Evolutionary conservation across 768 basidiomycete species (phyloP), one percentile per base, ranked within the genome.

Genomic region (Brasilioporus rufonigricans): DNA sequence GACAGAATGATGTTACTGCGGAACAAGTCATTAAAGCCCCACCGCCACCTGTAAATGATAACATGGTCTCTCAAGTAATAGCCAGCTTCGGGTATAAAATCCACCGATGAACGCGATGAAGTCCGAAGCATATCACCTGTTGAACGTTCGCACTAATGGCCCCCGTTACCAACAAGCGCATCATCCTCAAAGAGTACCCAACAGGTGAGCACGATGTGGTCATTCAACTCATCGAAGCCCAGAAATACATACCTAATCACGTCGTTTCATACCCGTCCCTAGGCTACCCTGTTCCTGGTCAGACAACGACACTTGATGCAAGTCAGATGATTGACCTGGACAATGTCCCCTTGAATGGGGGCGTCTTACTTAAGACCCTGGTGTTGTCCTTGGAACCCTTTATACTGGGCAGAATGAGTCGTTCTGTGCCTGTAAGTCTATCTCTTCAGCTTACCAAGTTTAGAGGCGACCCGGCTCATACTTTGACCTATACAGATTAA

Each of bases 321-420:
- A 74, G 68, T 0, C 62, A 75, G 50, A 76, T 69, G 1, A 83
- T 85, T 60, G 83, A 85, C 58, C 60, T 77, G 19, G 78, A 81
- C 18, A 75, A 61, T 27, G 74, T 74, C 1, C 64, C 74, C 2
- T 63, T 82, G 39, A 65, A 80, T 19, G 78, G 79, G 0, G 78
- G 79, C 0, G 61, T 81, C 51, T 61, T 85, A 9, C 43, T 82
- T 59, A 85, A 84, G 65, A 74, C 74, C 0, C 72, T 85, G 16
- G 73, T 71, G 6, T 58, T 82, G 16, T 76, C 75, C 16, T 62
- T 81, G 38, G 81, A 81, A 48, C 79, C 79, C 0, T 78, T 76
- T 57, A 26, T 78, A 55, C 57, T 75, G 16, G 69, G 70, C 11
- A 61, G 64, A 32, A 79, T 83, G 80, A 62, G 13, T 3, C 16